Evolutionary conservation across 1,284 basidiomycete species (phyloP), one percentile per base, ranked within the genome.

Genomic region (Heterobasidion parviporum): DNA sequence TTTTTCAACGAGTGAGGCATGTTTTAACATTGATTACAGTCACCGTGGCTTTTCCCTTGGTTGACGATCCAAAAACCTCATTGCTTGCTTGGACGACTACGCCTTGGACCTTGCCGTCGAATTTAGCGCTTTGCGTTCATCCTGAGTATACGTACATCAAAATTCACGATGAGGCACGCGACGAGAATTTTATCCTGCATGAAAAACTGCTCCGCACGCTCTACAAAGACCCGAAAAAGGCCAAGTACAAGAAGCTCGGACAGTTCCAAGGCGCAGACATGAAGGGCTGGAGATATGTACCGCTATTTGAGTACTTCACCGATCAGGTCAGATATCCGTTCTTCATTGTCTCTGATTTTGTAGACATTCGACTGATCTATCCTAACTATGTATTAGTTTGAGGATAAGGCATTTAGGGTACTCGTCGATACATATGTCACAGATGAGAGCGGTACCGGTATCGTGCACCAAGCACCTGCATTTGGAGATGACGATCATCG

Each of bases 401-500:
- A 93, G 70, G 93, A 94, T 70, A 85, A 83, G 61, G 96, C 93
- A 0, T 99, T 98, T 80, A 77, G 89, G 56, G 92, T 99, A 15
- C 71, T 99, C 7, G 80, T 82, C 33, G 97, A 99, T 69, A 87
- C 85, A 0, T 99, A 99, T 68, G 96, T 99, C 54, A 98, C 94
- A 2, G 90, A 88, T 62, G 81, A 85, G 12, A 92, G 95, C 56
- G 96, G 97, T 72, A 99, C 97, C 43, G 96, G 96, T 70, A 96
- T 99, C 65, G 97, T 99, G 52, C 97, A 99, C 70, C 97, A 99
- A 74, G 94, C 97, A 1, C 97, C 97, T 2, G 95, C 92, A 0
- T 99, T 98, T 67, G 97, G 97, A 79, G 97, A 98, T 67, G 97
- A 99, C 65, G 97, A 99, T 82, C 92, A 98, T 72, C 91, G 96